Evolutionary conservation across 1,139 yeast genomes (phyloP).

Genomic region (Chernovozyma aurita): DNA sequence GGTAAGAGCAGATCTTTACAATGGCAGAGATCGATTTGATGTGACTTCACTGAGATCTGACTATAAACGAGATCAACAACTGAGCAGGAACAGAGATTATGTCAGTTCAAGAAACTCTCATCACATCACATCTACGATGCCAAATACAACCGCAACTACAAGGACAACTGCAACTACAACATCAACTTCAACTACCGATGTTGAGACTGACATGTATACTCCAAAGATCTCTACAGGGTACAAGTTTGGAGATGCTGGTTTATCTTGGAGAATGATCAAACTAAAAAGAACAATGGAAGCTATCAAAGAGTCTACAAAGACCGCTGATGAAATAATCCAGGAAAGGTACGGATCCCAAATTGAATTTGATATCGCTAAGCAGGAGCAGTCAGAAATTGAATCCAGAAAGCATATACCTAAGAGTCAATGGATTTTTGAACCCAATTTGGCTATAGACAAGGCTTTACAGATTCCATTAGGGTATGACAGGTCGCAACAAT

Average conservation of each 20-base stretch:
- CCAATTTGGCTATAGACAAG: neutral
- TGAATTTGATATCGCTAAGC: conserved; percentile 3
- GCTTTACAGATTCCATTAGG: neutral
- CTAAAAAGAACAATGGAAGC: conserved; percentile 2
- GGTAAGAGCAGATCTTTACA: too few relatives aligned
- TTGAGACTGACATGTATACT: too few relatives aligned
- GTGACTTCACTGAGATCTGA: too few relatives aligned
- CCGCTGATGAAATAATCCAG: neutral
- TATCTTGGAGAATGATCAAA: conserved; percentile 5
- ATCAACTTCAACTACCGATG: too few relatives aligned
- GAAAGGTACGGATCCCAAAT: conserved; percentile 3
- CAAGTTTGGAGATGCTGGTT: conserved; percentile 5
- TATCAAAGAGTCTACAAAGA: neutral
- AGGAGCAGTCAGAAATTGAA: conserved; percentile 3
- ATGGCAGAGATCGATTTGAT: too few relatives aligned
- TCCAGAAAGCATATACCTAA: conserved; percentile 2
- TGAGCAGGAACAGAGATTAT: too few relatives aligned
- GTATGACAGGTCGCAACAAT: neutral
- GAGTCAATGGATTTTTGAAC: conserved; percentile 2
- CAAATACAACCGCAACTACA: too few relatives aligned
- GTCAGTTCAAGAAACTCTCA: too few relatives aligned
- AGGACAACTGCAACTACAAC: too few relatives aligned
- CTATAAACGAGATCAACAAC: too few relatives aligned
- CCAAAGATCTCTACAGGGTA: conserved; percentile 2
- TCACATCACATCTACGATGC: too few relatives aligned